Percentiles rank a stretch among this genome's conserved stretches.
phyloP scores from a whole-genome alignment of 352 stramenopile species.

The Phytopythium cucurbitacearum region DNA sequence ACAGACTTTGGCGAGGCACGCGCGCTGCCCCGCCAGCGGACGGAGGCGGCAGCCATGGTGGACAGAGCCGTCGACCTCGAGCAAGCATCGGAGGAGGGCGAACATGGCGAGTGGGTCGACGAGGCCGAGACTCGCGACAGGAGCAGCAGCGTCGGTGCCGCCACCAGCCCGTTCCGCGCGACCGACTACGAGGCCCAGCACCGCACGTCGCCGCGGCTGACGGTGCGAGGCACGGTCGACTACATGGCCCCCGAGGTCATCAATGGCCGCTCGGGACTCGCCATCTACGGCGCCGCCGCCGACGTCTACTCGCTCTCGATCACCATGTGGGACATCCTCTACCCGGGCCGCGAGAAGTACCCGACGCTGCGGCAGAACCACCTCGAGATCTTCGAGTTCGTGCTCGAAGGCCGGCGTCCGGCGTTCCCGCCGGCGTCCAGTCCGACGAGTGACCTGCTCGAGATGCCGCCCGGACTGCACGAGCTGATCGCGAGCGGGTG shows the following conservation, averaged over 20 bases:
- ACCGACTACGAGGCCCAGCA: constrained; percentile 4
- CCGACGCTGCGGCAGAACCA: constrained; percentile 23
- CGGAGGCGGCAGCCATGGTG: not conserved
- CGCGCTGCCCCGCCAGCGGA: constrained; percentile 9
- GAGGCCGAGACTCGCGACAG: constrained; percentile 1
- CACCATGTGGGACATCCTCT: constrained; percentile 63
- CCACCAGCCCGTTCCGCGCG: not conserved
- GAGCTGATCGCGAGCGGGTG: constrained; percentile 26
- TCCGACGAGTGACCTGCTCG: not conserved
- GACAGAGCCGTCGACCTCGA: not conserved
- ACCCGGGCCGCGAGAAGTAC: constrained; percentile 32
- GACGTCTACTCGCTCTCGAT: constrained; percentile 58
- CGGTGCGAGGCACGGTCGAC: constrained; percentile 29
- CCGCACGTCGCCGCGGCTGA: constrained; percentile 9
- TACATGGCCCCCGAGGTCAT: constrained; percentile 65
- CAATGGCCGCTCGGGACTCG: constrained; percentile 18
- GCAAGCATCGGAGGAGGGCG: not conserved
- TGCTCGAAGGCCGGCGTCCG: constrained; percentile 32
- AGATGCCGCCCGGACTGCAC: constrained; percentile 9
- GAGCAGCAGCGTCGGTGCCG: not conserved
- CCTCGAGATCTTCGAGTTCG: constrained; percentile 31
- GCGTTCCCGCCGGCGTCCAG: constrained; percentile 11
- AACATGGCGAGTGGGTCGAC: constrained; percentile 2
- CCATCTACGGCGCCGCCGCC: constrained; percentile 32
- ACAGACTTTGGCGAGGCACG: constrained; percentile 28